A percentile compares a stretch with the other conserved stretches of the same genome.
phyloP scores from a whole-genome alignment of 441 rosid genomes.

The Adansonia madagascariensis region DNA sequence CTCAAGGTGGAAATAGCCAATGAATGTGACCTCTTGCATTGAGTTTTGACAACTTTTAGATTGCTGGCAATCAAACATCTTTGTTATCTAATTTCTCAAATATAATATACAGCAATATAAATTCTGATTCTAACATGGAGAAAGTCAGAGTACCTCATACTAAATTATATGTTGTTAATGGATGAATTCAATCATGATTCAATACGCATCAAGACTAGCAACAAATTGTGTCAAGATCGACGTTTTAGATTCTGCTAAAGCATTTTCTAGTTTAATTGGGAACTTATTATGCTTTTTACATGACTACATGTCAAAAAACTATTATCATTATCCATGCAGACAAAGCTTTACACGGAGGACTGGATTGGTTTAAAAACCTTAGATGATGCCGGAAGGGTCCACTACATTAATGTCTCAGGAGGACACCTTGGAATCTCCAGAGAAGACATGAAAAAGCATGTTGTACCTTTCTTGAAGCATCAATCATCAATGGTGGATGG shows the following conservation, averaged over 20 bases:
- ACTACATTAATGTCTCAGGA: constrained; percentile 55
- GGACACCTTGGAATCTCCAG: constrained; percentile 64
- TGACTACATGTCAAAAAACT: neutral
- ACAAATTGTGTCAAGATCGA: neutral
- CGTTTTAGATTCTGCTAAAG: neutral
- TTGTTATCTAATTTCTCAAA: neutral
- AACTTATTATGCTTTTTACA: neutral
- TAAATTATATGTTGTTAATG: neutral
- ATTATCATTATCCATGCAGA: constrained; percentile 42
- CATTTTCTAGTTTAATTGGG: constrained; percentile 14
- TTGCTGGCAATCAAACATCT: neutral
- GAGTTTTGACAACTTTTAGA: neutral
- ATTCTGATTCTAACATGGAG: neutral
- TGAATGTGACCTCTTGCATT: neutral
- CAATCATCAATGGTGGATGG: constrained; percentile 16
- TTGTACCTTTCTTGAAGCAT: constrained; percentile 59
- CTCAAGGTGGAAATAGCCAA: neutral
- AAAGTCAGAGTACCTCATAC: neutral
- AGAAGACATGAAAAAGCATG: constrained; percentile 48
- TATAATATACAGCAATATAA: neutral
- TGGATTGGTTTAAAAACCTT: constrained; percentile 71
- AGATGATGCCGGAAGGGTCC: constrained; percentile 62
- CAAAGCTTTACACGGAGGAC: constrained; percentile 65
- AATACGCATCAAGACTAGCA: neutral
- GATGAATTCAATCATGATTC: neutral